Percentiles rank a stretch among this genome's conserved stretches.
phyloP scores from a whole-genome alignment of 495 filamentous ascomycete genomes.

The Cercophora samala region DNA sequence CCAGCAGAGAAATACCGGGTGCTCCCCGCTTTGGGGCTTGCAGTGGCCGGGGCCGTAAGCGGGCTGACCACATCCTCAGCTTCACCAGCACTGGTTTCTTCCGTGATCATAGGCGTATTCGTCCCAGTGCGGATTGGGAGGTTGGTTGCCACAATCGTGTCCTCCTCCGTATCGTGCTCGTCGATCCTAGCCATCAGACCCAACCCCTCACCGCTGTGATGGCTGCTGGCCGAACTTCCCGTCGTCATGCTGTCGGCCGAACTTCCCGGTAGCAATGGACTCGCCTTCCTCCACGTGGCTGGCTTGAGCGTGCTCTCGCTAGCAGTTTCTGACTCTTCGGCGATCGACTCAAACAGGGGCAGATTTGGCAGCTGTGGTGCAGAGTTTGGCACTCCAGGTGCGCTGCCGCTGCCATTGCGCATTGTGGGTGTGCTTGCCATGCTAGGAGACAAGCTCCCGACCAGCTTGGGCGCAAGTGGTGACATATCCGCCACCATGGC shows the following conservation, averaged over 20 bases:
- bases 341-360: slow-evolving; percentile 27
- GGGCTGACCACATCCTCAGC: slow-evolving; percentile 29
- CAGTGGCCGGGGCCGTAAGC: slow-evolving; percentile 19
- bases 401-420: slow-evolving; percentile 12
- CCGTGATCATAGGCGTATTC: slow-evolving; percentile 4
- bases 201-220: not conserved
- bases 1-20: not conserved
- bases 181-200: not conserved
- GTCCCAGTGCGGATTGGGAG: not conserved
- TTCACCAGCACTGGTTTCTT: not conserved
- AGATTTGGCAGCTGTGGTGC: slow-evolving; percentile 28
- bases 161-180: slow-evolving; percentile 17
- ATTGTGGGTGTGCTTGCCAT: slow-evolving; percentile 15
- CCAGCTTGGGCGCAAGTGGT: slow-evolving; percentile 23
- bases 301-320: not conserved
- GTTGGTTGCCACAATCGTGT: slow-evolving; percentile 9
- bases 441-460: slow-evolving; percentile 11
- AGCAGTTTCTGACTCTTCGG: slow-evolving; percentile 22
- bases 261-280: slow-evolving; percentile 9
- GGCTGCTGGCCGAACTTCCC: slow-evolving; percentile 8
- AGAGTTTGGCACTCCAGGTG: slow-evolving; percentile 1
- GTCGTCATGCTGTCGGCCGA: slow-evolving; percentile 37
- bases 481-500: slow-evolving; percentile 30
- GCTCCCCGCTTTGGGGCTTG: slow-evolving; percentile 2
- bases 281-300: slow-evolving; percentile 11